phyloP scores from a whole-genome alignment of 371 early-diverging fungal species.

The Scutellospora calospora region DNA sequence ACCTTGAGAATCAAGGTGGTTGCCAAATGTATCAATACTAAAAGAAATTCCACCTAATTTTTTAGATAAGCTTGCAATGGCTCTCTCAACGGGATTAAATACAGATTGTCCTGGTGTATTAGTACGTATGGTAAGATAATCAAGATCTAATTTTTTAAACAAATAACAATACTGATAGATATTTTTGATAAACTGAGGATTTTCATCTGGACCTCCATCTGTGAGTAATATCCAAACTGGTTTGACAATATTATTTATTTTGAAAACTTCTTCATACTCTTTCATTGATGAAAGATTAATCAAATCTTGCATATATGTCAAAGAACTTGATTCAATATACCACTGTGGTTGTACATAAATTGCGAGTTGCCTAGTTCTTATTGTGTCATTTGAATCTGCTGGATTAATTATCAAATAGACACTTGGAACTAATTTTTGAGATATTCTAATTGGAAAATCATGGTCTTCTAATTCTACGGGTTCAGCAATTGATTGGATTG shows the following conservation, averaged over 20 bases:
- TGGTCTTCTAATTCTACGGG: background rate
- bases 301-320: background rate
- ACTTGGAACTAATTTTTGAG: background rate
- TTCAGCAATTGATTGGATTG: background rate
- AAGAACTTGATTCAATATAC: background rate
- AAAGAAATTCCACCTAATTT: too few relatives aligned
- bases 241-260: background rate
- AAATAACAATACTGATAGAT: background rate
- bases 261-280: background rate
- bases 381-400: background rate
- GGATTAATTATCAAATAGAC: background rate
- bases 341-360: constrained; percentile 1
- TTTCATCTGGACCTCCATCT: background rate
- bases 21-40: too few relatives aligned
- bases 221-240: background rate
- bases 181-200: background rate
- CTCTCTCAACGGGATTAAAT: too few relatives aligned
- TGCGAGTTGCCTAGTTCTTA: background rate
- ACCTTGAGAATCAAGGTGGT: too few relatives aligned
- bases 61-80: background rate
- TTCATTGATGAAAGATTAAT: background rate
- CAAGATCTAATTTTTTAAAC: background rate
- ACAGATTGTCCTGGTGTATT: too few relatives aligned
- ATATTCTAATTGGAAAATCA: background rate
- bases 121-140: too few relatives aligned